Evolutionary conservation across 345 rosid genomes (phyloP), one percentile per base, ranked within the genome.

Genomic region (Triadica sebifera): DNA sequence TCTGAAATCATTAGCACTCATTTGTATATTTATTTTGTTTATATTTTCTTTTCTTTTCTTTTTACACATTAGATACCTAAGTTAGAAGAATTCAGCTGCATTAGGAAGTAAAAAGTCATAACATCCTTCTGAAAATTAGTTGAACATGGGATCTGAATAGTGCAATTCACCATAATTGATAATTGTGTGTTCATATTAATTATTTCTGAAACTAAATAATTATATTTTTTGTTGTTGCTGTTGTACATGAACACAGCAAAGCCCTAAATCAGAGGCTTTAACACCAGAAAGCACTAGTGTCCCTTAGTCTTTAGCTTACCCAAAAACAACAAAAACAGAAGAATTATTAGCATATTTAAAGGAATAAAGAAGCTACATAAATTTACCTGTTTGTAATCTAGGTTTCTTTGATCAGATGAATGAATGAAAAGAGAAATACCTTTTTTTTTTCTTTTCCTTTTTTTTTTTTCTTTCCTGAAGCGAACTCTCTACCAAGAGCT

Each of bases 251-350:
- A 51, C 55, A 67, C 39, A 69, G 73, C 68, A 77, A 83, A 77
- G 80, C 82, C 88, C 86, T 81, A 79, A 83, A 79, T 75, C 67
- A 80, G 75, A 79, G 84, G 55, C 76, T 41, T 75, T 72, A 77
- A 65, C 75, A 68, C 66, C 24, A 76, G 71, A 74, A 76, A 65
- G 49, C 71, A 71, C 78, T 77, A 81, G 72, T 55, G 74, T 72
- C 80, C 66, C 71, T 72, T 77, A 69, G 82, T 76, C 77, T 75
- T 82, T 69, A 58, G 79, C 56, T 80, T 71, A 63, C 66, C 70
- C 67, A 79, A 74, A 46, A 79, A 73, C 61, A 77, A 41, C 68
- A 75, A 71, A 73, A 73, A 51, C 37, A 67, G 38, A 71, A 71
- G 49, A 70, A 74, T 51, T 65, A 73, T 50, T 61, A 22, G 52